phyloP scores from a whole-genome alignment of 2,329 filamentous ascomycete species.

The Microsporum audouinii region DNA sequence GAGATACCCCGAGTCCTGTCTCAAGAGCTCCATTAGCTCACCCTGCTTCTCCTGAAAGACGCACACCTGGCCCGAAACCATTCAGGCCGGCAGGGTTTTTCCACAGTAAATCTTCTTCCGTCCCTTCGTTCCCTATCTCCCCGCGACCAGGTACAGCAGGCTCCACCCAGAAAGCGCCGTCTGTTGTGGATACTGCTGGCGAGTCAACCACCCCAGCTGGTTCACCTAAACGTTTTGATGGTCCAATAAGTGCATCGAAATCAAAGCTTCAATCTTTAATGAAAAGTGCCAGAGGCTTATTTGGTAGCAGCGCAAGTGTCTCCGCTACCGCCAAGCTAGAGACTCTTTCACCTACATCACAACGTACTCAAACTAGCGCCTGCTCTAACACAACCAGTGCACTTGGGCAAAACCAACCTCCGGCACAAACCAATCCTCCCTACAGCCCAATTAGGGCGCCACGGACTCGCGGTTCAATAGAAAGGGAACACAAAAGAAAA shows the following conservation, averaged over 20 bases:
- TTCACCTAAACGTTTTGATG: conserved; percentile 54
- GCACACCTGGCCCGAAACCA: conserved; percentile 12
- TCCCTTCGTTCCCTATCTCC: conserved; percentile 45
- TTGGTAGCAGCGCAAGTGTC: conserved; percentile 59
- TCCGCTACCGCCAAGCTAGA: conserved; percentile 50
- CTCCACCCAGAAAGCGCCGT: conserved; percentile 49
- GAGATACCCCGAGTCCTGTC: conserved; percentile 1
- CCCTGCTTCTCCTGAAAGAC: conserved; percentile 12
- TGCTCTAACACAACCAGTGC: conserved; percentile 19
- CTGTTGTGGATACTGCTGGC: conserved; percentile 47
- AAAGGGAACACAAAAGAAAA: conserved; percentile 37
- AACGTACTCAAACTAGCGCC: conserved; percentile 21
- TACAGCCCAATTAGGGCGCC: conserved; percentile 28
- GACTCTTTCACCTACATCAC: conserved; percentile 35
- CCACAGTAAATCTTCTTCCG: conserved; percentile 53
- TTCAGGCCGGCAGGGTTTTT: conserved; percentile 25
- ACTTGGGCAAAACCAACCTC: conserved; percentile 8
- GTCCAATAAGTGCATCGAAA: conserved; percentile 82
- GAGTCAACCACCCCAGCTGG: conserved; percentile 47
- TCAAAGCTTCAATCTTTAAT: conserved; percentile 84
- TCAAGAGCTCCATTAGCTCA: conserved; percentile 7
- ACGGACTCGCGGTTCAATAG: conserved; percentile 48
- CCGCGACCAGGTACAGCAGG: conserved; percentile 32
- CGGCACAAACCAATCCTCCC: conserved; percentile 8
- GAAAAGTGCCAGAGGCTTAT: conserved; percentile 73